Evolutionary conservation across 2,329 filamentous ascomycete species (phyloP), one percentile per base, ranked within the genome.

Genomic region (Ophiocordyceps camponoti-leonardi): DNA sequence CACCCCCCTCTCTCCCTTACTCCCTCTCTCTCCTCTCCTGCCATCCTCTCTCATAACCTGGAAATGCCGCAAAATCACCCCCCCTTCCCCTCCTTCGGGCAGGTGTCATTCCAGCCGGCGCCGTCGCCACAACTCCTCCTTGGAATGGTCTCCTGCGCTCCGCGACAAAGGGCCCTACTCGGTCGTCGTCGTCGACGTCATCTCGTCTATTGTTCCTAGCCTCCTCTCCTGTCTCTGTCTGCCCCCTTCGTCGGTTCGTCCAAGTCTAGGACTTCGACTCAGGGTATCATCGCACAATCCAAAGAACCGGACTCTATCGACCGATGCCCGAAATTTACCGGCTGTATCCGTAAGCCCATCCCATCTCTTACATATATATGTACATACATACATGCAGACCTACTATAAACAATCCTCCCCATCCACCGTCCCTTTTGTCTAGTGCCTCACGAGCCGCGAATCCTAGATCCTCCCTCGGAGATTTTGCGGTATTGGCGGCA

Each of bases 401-500:
- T 28, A 11, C 26, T 28, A 28, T 28, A 11, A 28, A 10, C 7
- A 10, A 10, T 10, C n/a, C 16, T 8, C 8, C 35, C 10, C 10
- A 8, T 16, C 31, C 31, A 2, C 6, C 35, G n/a, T 11, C 35
- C 11, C 4, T 39, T n/a, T 28, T 8, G n/a, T n/a, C n/a, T n/a
- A n/a, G n/a, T 28, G 10, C 26, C 10, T 28, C 10, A 2, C 26
- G 2, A 4, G 7, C 26, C 22, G n/a, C n/a, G n/a, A n/a, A 8
- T 4, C 26, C 7, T 28, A 49, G 4, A 46, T 19, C 20, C 33
- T 33, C 2, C 26, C 14, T n/a, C 41, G 33, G 20, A 46, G 12
- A 13, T 59, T 63, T 41, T 53, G 58, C 5, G 72, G 72, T 37
- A 75, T 64, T 0, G 73, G 73, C 18, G 73, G 73, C 20, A 77